Evolutionary conservation across 2,329 filamentous ascomycete species (phyloP).

Genomic region (Pyricularia pennisetigena): DNA sequence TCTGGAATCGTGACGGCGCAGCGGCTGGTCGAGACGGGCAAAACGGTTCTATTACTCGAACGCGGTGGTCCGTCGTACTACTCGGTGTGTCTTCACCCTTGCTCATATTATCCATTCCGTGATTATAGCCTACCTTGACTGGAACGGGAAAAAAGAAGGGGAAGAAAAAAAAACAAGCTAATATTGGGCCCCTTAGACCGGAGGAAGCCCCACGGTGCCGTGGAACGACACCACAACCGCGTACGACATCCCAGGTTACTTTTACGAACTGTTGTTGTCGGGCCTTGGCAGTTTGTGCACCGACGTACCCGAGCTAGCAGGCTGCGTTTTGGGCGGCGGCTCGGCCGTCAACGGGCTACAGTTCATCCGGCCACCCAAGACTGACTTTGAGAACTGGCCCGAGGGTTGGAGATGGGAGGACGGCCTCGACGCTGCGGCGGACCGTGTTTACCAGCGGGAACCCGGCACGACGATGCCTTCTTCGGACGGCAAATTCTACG

Average conservation of each 20-base stretch:
- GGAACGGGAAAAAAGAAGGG: no score
- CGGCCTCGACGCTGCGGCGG: slow-evolving; percentile 14
- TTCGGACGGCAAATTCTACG: slow-evolving; percentile 12
- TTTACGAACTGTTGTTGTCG: neutral
- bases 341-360: slow-evolving; percentile 22
- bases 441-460: slow-evolving; percentile 16
- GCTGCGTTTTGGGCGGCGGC: slow-evolving; percentile 25
- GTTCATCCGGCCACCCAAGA: slow-evolving; percentile 17
- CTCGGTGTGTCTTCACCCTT: neutral
- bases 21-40: neutral
- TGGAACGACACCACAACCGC: neutral
- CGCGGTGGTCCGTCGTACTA: neutral
- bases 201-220: neutral
- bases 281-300: neutral
- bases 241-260: neutral
- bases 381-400: slow-evolving; percentile 20
- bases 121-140: neutral
- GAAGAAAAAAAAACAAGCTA: no score
- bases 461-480: slow-evolving; percentile 17
- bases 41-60: neutral
- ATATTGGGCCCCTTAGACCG: neutral
- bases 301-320: slow-evolving; percentile 6
- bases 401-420: slow-evolving; percentile 19
- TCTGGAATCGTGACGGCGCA: neutral
- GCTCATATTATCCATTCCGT: neutral